Base-by-base conservation (phyloP, 352 stramenopile species). In the Phytopythium kandeliae region DNA sequence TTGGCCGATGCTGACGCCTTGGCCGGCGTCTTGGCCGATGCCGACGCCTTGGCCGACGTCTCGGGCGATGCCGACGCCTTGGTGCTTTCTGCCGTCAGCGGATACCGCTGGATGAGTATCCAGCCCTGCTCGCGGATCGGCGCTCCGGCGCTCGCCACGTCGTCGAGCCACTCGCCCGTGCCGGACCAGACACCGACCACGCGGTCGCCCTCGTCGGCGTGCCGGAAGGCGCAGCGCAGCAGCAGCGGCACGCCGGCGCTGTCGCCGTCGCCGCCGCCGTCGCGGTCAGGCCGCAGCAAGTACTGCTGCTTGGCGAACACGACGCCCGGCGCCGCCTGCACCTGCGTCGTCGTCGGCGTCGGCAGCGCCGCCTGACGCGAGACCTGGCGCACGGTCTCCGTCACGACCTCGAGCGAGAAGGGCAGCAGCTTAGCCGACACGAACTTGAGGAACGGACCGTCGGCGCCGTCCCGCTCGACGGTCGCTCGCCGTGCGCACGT, bases 51-150 rank as follows among this genome's bases (percentile, higher is more conserved):
- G 4, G 34, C 2, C 11, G 34, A 37, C 2, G 13, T 31, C 28
- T 4, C 28, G 28, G 9, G 4, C 28, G 34, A 11, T 37, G 10
- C 34, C 15, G n/a, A n/a, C 13, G 37, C n/a, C 21, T 43, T 22
- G 37, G 2, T 60, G 50, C 7, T 40, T 33, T n/a, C 33, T 35
- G 38, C 5, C 13, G 1, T 6, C n/a, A 10, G 8, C 11, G 41
- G 41, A 10, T 24, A 47, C 19, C 42, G 45, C 28, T 62, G 60
- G 16, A 73, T 33, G 15, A 70, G 55, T 42, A 60, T 54, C 55
- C 69, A 74, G 51, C 65, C 65, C 47, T 60, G 58, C 36, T 74
- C 65, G 26, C 65, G 57, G 26, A 74, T 70, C 3, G 65, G 65
- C 15, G 59, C 65, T 41, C 65, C 68, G 35, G 51, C 31, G 9